A percentile compares a stretch with the other conserved stretches of the same genome.
Conservation (phyloP, 306 rosid species). For the Echinosophora koreensis region DNA sequence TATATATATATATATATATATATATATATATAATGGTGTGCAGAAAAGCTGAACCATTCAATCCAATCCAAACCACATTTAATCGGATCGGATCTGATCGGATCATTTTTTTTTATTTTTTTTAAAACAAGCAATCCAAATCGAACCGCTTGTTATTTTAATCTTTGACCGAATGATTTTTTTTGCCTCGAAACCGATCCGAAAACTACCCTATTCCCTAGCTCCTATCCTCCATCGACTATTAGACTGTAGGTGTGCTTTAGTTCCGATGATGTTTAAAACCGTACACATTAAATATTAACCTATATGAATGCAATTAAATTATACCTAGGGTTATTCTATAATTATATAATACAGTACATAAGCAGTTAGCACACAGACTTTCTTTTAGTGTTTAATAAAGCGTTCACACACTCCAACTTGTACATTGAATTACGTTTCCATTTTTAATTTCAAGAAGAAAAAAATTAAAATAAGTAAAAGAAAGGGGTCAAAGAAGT, state of each 20-base stretch:
- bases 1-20: too few species aligned
- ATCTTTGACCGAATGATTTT: too few species aligned
- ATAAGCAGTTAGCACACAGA: not conserved
- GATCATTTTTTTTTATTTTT: too few species aligned
- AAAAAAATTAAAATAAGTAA: not conserved
- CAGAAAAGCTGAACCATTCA: too few species aligned
- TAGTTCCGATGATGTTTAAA: not conserved
- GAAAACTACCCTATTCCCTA: not conserved
- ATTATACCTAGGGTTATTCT: not conserved
- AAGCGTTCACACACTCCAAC: constrained; percentile 12
- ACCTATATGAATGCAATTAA: not conserved
- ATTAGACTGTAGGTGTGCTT: not conserved
- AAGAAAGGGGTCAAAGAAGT: constrained; percentile 29
- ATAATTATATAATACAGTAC: not conserved
- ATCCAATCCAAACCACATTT: too few species aligned
- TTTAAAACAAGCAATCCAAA: too few species aligned
- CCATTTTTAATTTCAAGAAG: not conserved
- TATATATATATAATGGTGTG: too few species aligned
- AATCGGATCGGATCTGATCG: too few species aligned
- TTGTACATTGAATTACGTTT: not conserved
- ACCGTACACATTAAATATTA: too few species aligned
- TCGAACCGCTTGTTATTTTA: too few species aligned
- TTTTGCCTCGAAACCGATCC: too few species aligned
- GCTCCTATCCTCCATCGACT: not conserved
- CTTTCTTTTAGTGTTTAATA: not conserved